A percentile compares a stretch with the other conserved stretches of the same genome.
Conservation (phyloP, 331 rosid species). For the Saraca asoca region DNA sequence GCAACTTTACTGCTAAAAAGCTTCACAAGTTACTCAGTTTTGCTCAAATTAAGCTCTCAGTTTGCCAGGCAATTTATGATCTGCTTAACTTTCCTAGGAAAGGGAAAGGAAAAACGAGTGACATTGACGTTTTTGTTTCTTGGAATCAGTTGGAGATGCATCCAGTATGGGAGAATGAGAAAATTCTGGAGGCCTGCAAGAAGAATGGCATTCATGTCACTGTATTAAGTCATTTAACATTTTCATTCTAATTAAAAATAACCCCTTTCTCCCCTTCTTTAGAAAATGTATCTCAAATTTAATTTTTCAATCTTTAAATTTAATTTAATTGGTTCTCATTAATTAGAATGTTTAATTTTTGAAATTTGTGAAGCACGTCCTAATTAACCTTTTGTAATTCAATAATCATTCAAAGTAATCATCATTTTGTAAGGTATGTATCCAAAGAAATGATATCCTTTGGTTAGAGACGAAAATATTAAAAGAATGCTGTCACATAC, state of each 20-base stretch:
- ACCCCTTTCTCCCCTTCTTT: background rate
- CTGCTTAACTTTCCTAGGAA: too few species aligned
- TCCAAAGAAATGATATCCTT: too few species aligned
- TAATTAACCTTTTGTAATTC: too few species aligned
- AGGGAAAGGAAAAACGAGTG: background rate
- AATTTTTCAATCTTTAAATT: too few species aligned
- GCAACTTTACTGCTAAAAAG: slow-evolving; percentile 51
- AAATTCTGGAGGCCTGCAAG: slow-evolving; percentile 60
- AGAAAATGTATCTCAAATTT: too few species aligned
- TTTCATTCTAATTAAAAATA: slow-evolving; percentile 13
- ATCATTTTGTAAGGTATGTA: too few species aligned
- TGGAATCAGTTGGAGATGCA: slow-evolving; percentile 55
- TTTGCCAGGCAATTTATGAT: slow-evolving; percentile 38
- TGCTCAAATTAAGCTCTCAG: slow-evolving; percentile 47
- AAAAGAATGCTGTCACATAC: too few species aligned
- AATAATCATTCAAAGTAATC: too few species aligned
- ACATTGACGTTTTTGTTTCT: slow-evolving; percentile 1
- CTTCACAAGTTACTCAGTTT: slow-evolving; percentile 41
- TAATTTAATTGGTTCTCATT: too few species aligned
- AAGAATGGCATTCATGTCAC: slow-evolving; percentile 58
- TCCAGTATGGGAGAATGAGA: slow-evolving; percentile 68
- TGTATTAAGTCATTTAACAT: slow-evolving; percentile 35
- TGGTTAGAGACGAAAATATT: too few species aligned
- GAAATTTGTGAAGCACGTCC: too few species aligned
- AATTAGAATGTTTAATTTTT: too few species aligned